Conservation (phyloP, 31 red algal species). For the Asparagopsis taxiformis region DNA sequence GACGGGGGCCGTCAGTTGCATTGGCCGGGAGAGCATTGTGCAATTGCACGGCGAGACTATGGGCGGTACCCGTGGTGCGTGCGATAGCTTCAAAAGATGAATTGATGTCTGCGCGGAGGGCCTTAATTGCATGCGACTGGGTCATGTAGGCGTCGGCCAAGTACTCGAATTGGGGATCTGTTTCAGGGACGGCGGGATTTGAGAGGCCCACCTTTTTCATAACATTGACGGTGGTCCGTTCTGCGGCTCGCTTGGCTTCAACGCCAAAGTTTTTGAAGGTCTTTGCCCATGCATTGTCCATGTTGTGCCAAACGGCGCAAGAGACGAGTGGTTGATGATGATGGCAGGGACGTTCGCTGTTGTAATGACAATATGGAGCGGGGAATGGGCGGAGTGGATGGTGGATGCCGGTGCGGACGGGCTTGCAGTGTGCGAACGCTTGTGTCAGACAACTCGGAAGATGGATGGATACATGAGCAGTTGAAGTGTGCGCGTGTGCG, state of each 20-base stretch:
- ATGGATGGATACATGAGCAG: no score
- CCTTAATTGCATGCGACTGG: constrained; percentile 39
- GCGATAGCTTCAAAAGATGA: constrained; percentile 60
- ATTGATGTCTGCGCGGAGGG: constrained; percentile 36
- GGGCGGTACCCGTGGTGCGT: constrained; percentile 26
- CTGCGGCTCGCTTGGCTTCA: constrained; percentile 65
- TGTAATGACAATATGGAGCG: no score
- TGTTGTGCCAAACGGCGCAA: no score
- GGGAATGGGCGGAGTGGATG: no score
- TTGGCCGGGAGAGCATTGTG: constrained; percentile 27
- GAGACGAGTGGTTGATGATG: neutral
- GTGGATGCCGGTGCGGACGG: no score
- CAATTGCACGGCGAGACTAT: constrained; percentile 28
- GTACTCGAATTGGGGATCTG: constrained; percentile 47
- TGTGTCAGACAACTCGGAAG: no score
- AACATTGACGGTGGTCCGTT: constrained; percentile 49
- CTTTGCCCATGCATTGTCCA: constrained; percentile 54
- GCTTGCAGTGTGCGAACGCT: no score
- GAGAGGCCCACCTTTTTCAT: constrained; percentile 59
- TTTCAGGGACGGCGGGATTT: constrained; percentile 13
- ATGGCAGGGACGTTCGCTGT: neutral
- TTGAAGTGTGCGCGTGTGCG: no score
- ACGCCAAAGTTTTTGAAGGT: constrained; percentile 49
- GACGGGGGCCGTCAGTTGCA: constrained; percentile 4
- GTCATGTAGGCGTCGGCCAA: constrained; percentile 27